Percentiles rank a stretch among this genome's conserved stretches.
phyloP scores from a whole-genome alignment of 2,329 filamentous ascomycete genomes.

The Thelonectria rubi region DNA sequence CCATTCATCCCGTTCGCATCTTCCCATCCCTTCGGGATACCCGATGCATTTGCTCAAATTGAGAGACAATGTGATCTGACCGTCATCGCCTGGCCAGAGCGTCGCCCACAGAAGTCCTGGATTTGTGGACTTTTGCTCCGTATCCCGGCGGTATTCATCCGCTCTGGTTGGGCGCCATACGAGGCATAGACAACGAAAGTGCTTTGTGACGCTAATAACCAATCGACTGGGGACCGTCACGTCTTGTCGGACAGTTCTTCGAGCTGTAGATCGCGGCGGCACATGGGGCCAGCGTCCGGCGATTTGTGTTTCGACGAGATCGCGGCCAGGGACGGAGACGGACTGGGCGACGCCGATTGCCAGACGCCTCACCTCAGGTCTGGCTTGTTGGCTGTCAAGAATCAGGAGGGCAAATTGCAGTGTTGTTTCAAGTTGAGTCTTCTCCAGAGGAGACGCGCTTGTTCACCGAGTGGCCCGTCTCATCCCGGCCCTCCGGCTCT shows the following conservation, averaged over 20 bases:
- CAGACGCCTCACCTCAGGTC: conserved; percentile 1
- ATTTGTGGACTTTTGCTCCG: not conserved
- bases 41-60: conserved; percentile 16
- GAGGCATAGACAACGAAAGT: conserved; percentile 4
- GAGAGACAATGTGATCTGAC: conserved; percentile 12
- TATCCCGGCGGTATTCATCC: not conserved
- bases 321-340: conserved; percentile 8
- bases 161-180: conserved; percentile 10
- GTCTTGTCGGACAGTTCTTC: conserved; percentile 12
- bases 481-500: conserved; percentile 12
- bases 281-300: conserved; percentile 18
- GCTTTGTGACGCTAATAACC: not conserved
- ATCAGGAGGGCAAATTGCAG: conserved; percentile 25
- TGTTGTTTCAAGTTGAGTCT: conserved; percentile 23
- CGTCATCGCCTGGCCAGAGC: conserved; percentile 16
- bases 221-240: not conserved
- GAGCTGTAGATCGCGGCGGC: conserved; percentile 16
- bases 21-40: conserved; percentile 17
- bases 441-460: conserved; percentile 14
- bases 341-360: conserved; percentile 9
- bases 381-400: conserved; percentile 16
- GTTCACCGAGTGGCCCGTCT: conserved; percentile 21
- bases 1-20: not conserved
- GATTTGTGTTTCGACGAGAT: conserved; percentile 23
- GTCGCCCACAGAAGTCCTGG: conserved; percentile 6